These are phyloP conservation scores for Neurospora africana DNA, from an alignment of 495 filamentous ascomycete species.

Conservation along the genomic window DNA sequence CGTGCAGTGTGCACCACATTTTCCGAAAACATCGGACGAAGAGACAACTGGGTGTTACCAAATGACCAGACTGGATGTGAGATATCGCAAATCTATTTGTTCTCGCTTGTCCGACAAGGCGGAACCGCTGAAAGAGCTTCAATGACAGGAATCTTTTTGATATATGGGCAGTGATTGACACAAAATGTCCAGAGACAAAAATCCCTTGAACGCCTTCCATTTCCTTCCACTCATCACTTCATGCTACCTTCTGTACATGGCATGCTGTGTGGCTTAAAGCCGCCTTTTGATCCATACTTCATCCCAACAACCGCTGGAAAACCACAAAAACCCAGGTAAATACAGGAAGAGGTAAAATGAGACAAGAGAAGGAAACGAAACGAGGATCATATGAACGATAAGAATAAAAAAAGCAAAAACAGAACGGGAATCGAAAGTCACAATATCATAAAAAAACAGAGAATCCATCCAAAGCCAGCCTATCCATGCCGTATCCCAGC, in stretches of 20 bases:
- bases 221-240: not conserved
- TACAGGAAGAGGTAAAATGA: not conserved
- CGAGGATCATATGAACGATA: not conserved
- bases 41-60: not conserved
- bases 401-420: not conserved
- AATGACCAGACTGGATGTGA: not conserved
- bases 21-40: not conserved
- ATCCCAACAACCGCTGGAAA: not conserved
- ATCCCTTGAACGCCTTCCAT: not conserved
- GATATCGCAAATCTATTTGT: not conserved
- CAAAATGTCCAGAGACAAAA: not conserved
- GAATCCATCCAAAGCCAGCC: not conserved
- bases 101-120: not conserved
- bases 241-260: not conserved
- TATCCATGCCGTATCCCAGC: not conserved
- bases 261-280: not conserved
- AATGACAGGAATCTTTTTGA: not conserved
- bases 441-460: not conserved
- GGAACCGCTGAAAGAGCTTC: not conserved
- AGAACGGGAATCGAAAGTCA: not conserved
- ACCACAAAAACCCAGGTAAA: not conserved
- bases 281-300: not conserved
- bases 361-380: not conserved
- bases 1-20: not conserved
- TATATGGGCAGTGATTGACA: not conserved